Percentiles rank a stretch among this genome's conserved stretches.
Conservation (phyloP, 2,329 filamentous ascomycete genomes). For the Fusarium annulatum region DNA sequence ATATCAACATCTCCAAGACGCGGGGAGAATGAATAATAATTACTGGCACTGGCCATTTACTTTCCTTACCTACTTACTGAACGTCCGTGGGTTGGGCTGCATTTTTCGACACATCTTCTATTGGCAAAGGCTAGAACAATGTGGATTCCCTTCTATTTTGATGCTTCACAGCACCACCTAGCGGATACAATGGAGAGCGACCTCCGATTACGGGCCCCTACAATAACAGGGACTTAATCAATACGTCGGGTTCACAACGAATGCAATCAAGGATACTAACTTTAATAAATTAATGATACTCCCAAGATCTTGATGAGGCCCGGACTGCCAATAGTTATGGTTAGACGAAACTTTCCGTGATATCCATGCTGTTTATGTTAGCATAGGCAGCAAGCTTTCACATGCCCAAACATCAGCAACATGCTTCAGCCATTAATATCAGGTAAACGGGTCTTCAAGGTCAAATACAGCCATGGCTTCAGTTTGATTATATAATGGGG, state of each 20-base stretch:
- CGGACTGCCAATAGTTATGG: neutral
- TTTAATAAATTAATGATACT: neutral
- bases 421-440: neutral
- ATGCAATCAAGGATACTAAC: too few species aligned
- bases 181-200: neutral
- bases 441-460: neutral
- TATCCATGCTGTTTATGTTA: neutral
- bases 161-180: neutral
- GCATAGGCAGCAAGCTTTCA: neutral
- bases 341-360: neutral
- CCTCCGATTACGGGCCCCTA: conserved; percentile 25
- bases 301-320: neutral
- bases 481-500: neutral
- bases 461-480: neutral
- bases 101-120: conserved; percentile 19
- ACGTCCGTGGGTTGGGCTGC: neutral
- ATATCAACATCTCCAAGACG: conserved; percentile 20
- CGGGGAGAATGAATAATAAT: conserved; percentile 26
- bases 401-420: neutral
- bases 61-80: neutral
- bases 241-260: neutral
- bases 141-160: conserved; percentile 19
- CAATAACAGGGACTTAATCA: neutral
- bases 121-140: conserved; percentile 37
- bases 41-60: conserved; percentile 6